Evolutionary conservation across 2,329 filamentous ascomycete species (phyloP).

Genomic region (Cephalotrichum gorgonifer): DNA sequence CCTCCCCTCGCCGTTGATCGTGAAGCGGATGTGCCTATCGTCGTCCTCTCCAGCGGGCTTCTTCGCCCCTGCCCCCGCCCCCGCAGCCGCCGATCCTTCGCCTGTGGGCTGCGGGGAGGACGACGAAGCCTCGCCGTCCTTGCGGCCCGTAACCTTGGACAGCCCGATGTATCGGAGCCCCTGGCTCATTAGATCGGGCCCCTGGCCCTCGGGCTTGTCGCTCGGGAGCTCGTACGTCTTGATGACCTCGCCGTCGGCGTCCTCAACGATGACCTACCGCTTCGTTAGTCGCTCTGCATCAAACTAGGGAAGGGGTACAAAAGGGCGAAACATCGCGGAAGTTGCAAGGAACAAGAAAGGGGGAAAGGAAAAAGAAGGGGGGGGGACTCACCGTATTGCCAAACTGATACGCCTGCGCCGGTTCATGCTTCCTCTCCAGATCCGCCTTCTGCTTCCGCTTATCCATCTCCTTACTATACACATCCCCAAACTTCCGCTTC

Average conservation of each 20-base stretch:
- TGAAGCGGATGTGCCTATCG: constrained; percentile 65
- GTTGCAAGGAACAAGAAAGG: background rate
- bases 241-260: constrained; percentile 76
- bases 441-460: constrained; percentile 52
- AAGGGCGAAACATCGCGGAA: background rate
- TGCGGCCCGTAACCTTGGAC: constrained; percentile 15
- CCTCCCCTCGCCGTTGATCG: constrained; percentile 59
- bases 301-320: too few relatives aligned
- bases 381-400: constrained; percentile 56
- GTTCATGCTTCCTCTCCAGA: constrained; percentile 47
- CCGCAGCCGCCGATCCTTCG: constrained; percentile 15
- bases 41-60: constrained; percentile 45
- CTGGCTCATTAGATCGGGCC: constrained; percentile 26
- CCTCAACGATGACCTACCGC: constrained; percentile 68
- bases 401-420: constrained; percentile 76
- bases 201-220: constrained; percentile 30
- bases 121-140: background rate
- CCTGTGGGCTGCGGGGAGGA: too few relatives aligned
- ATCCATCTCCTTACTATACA: constrained; percentile 49
- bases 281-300: constrained; percentile 17
- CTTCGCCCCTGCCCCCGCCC: constrained; percentile 15
- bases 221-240: constrained; percentile 70
- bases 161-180: constrained; percentile 46
- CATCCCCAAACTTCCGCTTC: constrained; percentile 38
- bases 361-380: background rate